These are phyloP conservation scores for Yamadazyma siamensis DNA, from an alignment of 1,139 yeast genomes.

Conservation along the genomic window DNA sequence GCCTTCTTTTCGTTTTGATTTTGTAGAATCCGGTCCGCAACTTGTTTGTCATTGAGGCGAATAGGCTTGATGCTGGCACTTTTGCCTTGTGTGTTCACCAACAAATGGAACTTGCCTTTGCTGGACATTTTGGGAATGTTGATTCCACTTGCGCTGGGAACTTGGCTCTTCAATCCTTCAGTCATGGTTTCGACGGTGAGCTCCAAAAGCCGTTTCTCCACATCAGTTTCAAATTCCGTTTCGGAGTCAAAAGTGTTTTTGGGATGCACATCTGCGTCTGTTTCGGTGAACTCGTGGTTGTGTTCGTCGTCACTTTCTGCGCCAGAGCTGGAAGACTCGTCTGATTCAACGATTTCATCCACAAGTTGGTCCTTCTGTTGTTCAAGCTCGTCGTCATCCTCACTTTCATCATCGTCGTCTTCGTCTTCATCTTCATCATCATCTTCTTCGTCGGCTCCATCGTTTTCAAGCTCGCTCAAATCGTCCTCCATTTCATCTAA, in stretches of 20 bases:
- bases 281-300: slow-evolving; percentile 9
- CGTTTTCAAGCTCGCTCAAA: slow-evolving; percentile 18
- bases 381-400: slow-evolving; percentile 19
- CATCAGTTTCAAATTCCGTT: slow-evolving; percentile 43
- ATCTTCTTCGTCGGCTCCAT: slow-evolving; percentile 15
- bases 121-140: no score
- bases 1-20: slow-evolving; percentile 31
- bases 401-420: slow-evolving; percentile 18
- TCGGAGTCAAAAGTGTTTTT: slow-evolving; percentile 13
- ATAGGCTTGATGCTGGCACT: slow-evolving; percentile 35
- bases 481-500: no score
- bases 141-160: no score
- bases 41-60: slow-evolving; percentile 39
- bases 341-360: slow-evolving; percentile 14
- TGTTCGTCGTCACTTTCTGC: no score
- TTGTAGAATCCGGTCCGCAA: slow-evolving; percentile 39
- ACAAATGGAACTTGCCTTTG: no score
- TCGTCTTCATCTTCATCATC: slow-evolving; percentile 17
- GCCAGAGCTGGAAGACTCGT: slow-evolving; percentile 6
- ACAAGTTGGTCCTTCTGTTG: slow-evolving; percentile 19
- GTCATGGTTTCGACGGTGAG: not conserved
- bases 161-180: no score
- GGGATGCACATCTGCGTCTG: slow-evolving; percentile 10
- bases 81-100: not conserved
- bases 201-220: slow-evolving; percentile 51